phyloP scores from a whole-genome alignment of 352 stramenopile species.

The Lagenidium giganteum region DNA sequence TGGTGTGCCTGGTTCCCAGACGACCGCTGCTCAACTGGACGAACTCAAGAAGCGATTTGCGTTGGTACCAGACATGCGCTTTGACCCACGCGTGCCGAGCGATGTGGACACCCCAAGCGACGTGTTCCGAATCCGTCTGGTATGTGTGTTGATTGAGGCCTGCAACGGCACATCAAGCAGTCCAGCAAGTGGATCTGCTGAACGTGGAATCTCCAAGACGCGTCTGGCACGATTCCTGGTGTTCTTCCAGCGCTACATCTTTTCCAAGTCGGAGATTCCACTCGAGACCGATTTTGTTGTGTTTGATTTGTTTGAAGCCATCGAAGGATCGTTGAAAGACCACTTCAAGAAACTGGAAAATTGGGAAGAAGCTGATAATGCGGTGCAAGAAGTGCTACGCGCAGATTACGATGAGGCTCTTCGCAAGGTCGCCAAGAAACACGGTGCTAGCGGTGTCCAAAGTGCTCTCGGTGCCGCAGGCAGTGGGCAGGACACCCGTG shows the following conservation, averaged over 20 bases:
- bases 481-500: no score
- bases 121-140: slow-evolving; percentile 92
- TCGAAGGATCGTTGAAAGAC: slow-evolving; percentile 50
- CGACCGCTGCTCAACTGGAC: slow-evolving; percentile 27
- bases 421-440: slow-evolving; percentile 55
- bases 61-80: slow-evolving; percentile 74
- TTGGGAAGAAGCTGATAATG: slow-evolving; percentile 74
- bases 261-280: slow-evolving; percentile 92
- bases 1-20: slow-evolving; percentile 7
- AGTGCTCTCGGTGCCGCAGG: no score
- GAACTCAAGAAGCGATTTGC: slow-evolving; percentile 61
- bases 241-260: slow-evolving; percentile 96
- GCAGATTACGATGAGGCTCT: slow-evolving; percentile 69
- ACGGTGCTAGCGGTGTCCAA: slow-evolving; percentile 26
- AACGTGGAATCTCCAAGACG: slow-evolving; percentile 78
- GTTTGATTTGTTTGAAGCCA: slow-evolving; percentile 73
- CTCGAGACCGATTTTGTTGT: slow-evolving; percentile 93
- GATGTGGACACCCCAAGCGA: slow-evolving; percentile 88
- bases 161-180: slow-evolving; percentile 34
- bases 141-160: slow-evolving; percentile 91
- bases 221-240: slow-evolving; percentile 88
- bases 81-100: slow-evolving; percentile 85
- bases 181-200: slow-evolving; percentile 25
- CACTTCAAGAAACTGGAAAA: slow-evolving; percentile 62
- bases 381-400: slow-evolving; percentile 44